phyloP scores from a whole-genome alignment of 345 rosid species.

The Nephelium lappaceum region DNA sequence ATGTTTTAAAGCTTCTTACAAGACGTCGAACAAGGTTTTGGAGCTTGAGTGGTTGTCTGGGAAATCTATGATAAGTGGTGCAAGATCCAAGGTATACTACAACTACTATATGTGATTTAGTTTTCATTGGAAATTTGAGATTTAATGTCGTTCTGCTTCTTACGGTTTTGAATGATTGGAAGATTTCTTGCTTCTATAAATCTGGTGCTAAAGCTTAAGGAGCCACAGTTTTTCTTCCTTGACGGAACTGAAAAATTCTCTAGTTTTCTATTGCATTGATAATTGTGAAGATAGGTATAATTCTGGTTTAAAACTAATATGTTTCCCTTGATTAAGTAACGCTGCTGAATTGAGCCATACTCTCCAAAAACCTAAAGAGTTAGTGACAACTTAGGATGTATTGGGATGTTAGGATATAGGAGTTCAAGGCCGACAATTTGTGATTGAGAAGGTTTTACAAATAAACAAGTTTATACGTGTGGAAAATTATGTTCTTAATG shows the following conservation, averaged over 20 bases:
- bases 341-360: background rate
- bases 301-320: background rate
- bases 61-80: slow-evolving; percentile 30
- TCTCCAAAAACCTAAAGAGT: background rate
- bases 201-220: background rate
- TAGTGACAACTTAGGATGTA: background rate
- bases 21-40: slow-evolving; percentile 26
- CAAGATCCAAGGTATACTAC: slow-evolving; percentile 36
- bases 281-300: background rate
- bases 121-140: background rate
- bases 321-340: background rate
- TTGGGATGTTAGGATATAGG: background rate
- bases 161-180: background rate
- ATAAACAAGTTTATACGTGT: too few species aligned
- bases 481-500: background rate
- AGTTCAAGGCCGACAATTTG: background rate
- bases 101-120: background rate
- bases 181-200: background rate
- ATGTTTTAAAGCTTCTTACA: slow-evolving; percentile 37
- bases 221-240: background rate
- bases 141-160: background rate
- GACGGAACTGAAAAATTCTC: background rate
- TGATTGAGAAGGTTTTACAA: background rate
- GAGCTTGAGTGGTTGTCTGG: slow-evolving; percentile 32
- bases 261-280: background rate